Percentiles rank a stretch among this genome's conserved stretches.
phyloP scores from a whole-genome alignment of 106 monocot genomes.

The Acanthochlamys bracteata region DNA sequence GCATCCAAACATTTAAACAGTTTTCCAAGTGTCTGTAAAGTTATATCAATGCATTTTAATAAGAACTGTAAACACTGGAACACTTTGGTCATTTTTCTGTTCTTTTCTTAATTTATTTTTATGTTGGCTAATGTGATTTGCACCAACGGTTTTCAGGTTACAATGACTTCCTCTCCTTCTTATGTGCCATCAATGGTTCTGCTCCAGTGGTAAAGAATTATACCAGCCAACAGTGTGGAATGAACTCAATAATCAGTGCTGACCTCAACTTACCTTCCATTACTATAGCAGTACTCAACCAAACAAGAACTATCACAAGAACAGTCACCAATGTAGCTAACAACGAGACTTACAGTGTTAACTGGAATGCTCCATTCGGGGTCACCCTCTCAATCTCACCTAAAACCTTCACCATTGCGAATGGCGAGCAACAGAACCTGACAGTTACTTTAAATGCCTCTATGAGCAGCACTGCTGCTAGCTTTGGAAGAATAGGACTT shows the following conservation, averaged over 20 bases:
- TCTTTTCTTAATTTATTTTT: no score
- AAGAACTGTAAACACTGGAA: no score
- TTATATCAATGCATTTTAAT: no score
- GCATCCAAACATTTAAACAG: no score
- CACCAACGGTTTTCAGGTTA: conserved; percentile 39
- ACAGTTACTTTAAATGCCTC: conserved; percentile 60
- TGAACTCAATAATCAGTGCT: conserved; percentile 29
- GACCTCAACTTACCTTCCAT: conserved; percentile 92
- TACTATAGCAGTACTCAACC: conserved; percentile 61
- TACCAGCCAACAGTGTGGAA: conserved; percentile 47
- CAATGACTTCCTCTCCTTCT: conserved; percentile 69
- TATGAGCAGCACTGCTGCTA: conserved; percentile 53
- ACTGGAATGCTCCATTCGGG: conserved; percentile 72
- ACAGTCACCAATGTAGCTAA: conserved; percentile 56
- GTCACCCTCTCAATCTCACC: conserved; percentile 60
- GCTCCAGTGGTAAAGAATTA: conserved; percentile 65
- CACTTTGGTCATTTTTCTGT: no score
- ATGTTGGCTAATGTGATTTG: no score
- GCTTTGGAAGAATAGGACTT: conserved; percentile 73
- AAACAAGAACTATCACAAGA: conserved; percentile 51
- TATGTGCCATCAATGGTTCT: conserved; percentile 85
- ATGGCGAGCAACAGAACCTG: conserved; percentile 43
- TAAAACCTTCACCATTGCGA: conserved; percentile 39
- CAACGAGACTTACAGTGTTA: conserved; percentile 53
- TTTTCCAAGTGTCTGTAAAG: no score